phyloP scores from a whole-genome alignment of 2,329 filamentous ascomycete species.

The Cladobotryum mycophilum region DNA sequence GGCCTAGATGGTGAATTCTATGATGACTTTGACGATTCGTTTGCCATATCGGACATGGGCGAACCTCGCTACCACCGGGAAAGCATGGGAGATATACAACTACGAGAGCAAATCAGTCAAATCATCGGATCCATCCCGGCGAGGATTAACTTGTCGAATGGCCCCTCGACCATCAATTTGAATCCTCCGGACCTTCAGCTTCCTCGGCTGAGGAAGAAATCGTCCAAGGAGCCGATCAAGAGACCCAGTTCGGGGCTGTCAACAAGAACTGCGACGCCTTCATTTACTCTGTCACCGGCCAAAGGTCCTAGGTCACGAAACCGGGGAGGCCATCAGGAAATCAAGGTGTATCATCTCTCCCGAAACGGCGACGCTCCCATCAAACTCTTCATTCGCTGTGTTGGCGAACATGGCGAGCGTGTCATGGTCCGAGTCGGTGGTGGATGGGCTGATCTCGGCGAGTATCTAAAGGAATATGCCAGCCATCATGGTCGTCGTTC shows the following conservation, averaged over 20 bases:
- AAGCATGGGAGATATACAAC: slow-evolving; percentile 54
- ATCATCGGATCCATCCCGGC: slow-evolving; percentile 73
- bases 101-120: slow-evolving; percentile 74
- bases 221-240: slow-evolving; percentile 37
- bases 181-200: slow-evolving; percentile 54
- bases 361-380: slow-evolving; percentile 80
- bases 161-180: slow-evolving; percentile 43
- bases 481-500: slow-evolving; percentile 79
- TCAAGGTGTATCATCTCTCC: slow-evolving; percentile 88
- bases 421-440: slow-evolving; percentile 98
- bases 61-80: slow-evolving; percentile 22
- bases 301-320: slow-evolving; percentile 44
- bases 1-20: slow-evolving; percentile 38
- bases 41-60: slow-evolving; percentile 25
- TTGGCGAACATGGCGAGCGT: slow-evolving; percentile 82
- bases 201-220: slow-evolving; percentile 39
- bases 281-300: slow-evolving; percentile 63
- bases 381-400: slow-evolving; percentile 88
- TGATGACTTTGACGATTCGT: slow-evolving; percentile 41
- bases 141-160: slow-evolving; percentile 65
- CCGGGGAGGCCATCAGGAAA: slow-evolving; percentile 57
- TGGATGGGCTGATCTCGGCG: slow-evolving; percentile 94
- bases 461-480: slow-evolving; percentile 91
- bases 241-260: slow-evolving; percentile 48
- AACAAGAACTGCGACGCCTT: slow-evolving; percentile 56